Evolutionary conservation across 73 alveolate species (phyloP).

Genomic region (Halteria grandinella): DNA sequence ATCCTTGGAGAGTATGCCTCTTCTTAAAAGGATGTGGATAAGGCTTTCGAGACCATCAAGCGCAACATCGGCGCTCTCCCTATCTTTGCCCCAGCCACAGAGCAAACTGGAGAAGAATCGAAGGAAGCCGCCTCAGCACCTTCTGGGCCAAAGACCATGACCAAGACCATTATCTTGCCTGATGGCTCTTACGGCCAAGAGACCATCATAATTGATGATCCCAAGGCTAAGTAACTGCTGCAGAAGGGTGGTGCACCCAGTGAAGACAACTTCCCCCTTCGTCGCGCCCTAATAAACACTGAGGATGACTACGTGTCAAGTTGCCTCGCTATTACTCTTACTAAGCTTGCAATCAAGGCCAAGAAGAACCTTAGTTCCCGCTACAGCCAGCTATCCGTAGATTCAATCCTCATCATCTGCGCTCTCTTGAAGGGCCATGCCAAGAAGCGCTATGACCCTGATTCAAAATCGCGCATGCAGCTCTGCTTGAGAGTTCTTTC

Average conservation of each 20-base stretch:
- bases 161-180: slow-evolving; percentile 88
- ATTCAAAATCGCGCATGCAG: slow-evolving; percentile 40
- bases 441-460: slow-evolving; percentile 53
- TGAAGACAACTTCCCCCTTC: slow-evolving; percentile 15
- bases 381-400: slow-evolving; percentile 49
- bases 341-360: slow-evolving; percentile 83
- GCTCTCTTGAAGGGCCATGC: slow-evolving; percentile 11
- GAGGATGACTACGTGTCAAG: slow-evolving; percentile 80
- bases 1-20: slow-evolving; percentile 76
- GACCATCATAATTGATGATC: slow-evolving; percentile 76
- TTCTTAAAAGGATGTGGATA: slow-evolving; percentile 51
- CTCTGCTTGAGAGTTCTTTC: slow-evolving; percentile 55
- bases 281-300: slow-evolving; percentile 18
- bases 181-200: slow-evolving; percentile 97
- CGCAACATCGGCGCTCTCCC: slow-evolving; percentile 78
- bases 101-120: slow-evolving; percentile 21
- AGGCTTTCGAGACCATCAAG: slow-evolving; percentile 59
- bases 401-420: slow-evolving; percentile 57
- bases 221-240: slow-evolving; percentile 63
- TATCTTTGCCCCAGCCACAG: slow-evolving; percentile 16
- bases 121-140: slow-evolving; percentile 31
- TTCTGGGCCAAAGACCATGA: slow-evolving; percentile 76
- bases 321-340: slow-evolving; percentile 81
- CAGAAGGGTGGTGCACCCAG: slow-evolving; percentile 40
- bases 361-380: slow-evolving; percentile 26